Evolutionary conservation across 768 basidiomycete species (phyloP), one percentile per base, ranked within the genome.

Genomic region (Xerocomellus intermedius): DNA sequence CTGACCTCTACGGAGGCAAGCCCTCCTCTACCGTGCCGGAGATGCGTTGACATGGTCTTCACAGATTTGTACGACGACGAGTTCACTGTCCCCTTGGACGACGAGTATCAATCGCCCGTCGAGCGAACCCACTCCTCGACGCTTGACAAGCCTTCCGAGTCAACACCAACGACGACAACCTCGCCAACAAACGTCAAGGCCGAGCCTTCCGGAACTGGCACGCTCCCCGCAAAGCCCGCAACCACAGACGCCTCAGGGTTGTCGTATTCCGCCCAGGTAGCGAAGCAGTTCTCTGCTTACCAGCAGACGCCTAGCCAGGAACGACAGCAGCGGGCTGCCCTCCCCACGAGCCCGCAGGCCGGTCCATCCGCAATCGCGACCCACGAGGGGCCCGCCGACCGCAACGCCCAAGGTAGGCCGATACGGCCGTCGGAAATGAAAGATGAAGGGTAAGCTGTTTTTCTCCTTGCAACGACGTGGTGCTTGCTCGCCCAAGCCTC

Each of bases 341-440:
- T 43, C 30, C 61, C 69, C 8, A 50, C 42, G 62, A 73, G 38
- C 60, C 69, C 61, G 48, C 67, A 58, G 47, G 54, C 56, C 47
- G 69, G 52, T 13, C 65, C 64, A 3, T 70, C 64, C 41, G 69
- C 67, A 1, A 75, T 75, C 12, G 65, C 71, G 24, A 74, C 76
- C 12, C 75, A 73, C 48, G 70, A 73, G 39, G 64, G 68, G n/a
- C 48, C 69, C 14, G 57, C 69, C 19, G 66, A 70, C 48, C 66
- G 63, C 36, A 61, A 51, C 32, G 74, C 78, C 50, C 75, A 73
- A 44, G 75, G 82, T 14, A 79, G 80, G 66, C 77, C 81, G 17
- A 78, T 85, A 64, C 81, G 85, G 59, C 84, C 84, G 9, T 82
- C 82, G 19, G 87, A 90, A 68, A 87, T 86, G 85, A 85, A 86